A percentile compares a stretch with the other conserved stretches of the same genome.
Evolutionary conservation across 306 rosid species (phyloP).

Genomic region (Cucurbita moschata): DNA sequence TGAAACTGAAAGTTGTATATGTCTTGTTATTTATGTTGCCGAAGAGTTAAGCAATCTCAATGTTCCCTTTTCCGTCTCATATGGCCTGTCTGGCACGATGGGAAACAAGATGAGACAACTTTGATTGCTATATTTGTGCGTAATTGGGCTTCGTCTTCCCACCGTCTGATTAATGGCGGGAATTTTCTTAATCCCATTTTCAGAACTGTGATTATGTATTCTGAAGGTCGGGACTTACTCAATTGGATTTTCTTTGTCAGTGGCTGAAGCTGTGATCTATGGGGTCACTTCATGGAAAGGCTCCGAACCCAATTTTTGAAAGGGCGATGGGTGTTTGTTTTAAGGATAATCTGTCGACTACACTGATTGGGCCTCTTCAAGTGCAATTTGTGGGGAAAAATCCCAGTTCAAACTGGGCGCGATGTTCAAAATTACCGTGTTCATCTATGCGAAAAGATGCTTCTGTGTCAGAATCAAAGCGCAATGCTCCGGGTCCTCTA

Average conservation of each 20-base stretch:
- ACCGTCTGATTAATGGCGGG: background rate
- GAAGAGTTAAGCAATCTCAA: no score
- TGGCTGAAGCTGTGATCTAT: slow-evolving; percentile 32
- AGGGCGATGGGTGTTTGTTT: slow-evolving; percentile 26
- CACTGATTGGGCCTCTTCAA: slow-evolving; percentile 33
- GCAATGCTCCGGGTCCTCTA: slow-evolving; percentile 16
- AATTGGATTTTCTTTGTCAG: background rate
- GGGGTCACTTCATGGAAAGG: slow-evolving; percentile 40
- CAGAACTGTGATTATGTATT: background rate
- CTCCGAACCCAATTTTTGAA: slow-evolving; percentile 32
- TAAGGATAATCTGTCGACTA: slow-evolving; percentile 40
- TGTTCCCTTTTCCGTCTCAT: no score
- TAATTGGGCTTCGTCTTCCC: background rate
- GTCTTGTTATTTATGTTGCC: no score
- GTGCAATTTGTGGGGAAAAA: slow-evolving; percentile 21
- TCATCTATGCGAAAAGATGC: slow-evolving; percentile 29
- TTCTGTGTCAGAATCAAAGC: slow-evolving; percentile 32
- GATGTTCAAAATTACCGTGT: slow-evolving; percentile 26
- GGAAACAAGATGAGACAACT: no score
- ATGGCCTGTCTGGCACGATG: no score
- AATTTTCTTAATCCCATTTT: background rate
- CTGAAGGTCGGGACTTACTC: background rate
- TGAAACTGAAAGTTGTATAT: no score
- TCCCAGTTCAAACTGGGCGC: background rate
- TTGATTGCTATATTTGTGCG: background rate